phyloP scores from a whole-genome alignment of 2,329 filamentous ascomycete species.

The Dactylonectria macrodidyma region DNA sequence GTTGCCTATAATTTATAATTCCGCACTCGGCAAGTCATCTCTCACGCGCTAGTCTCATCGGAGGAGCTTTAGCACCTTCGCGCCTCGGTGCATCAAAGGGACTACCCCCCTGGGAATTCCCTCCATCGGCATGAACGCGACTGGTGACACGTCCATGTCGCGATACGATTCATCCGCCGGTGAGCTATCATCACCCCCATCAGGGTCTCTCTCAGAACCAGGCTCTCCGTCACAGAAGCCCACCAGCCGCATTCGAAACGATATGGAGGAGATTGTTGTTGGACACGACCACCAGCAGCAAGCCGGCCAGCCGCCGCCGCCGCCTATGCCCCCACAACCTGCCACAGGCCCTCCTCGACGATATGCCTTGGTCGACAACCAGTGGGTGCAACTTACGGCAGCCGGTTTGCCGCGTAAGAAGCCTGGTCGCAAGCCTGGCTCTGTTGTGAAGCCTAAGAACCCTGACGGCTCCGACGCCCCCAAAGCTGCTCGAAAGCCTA shows the following conservation, averaged over 20 bases:
- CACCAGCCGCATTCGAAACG: constrained; percentile 46
- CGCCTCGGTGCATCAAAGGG: constrained; percentile 16
- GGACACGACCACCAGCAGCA: constrained; percentile 46
- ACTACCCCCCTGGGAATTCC: constrained; percentile 4
- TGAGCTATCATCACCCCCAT: constrained; percentile 67
- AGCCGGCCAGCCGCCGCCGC: constrained; percentile 42
- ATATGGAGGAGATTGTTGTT: constrained; percentile 67
- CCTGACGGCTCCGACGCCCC: constrained; percentile 55
- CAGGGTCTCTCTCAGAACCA: constrained; percentile 65
- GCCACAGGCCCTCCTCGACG: constrained; percentile 48
- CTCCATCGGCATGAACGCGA: constrained; percentile 46
- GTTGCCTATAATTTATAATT: constrained; percentile 15
- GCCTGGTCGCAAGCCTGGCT: constrained; percentile 76
- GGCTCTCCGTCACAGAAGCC: constrained; percentile 60
- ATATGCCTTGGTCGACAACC: constrained; percentile 55
- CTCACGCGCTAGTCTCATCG: constrained; percentile 17
- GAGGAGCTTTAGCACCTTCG: constrained; percentile 20
- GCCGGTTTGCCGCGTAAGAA: constrained; percentile 74
- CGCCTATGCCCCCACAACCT: constrained; percentile 41
- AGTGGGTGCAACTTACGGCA: constrained; percentile 67
- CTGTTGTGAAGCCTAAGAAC: constrained; percentile 62
- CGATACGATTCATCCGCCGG: constrained; percentile 64
- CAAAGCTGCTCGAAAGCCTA: constrained; percentile 64
- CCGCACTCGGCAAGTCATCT: constrained; percentile 12
- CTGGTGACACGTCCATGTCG: constrained; percentile 54